These are phyloP conservation scores for Kuraishia floccosa DNA, from an alignment of 805 yeast species.

Conservation along the genomic window DNA sequence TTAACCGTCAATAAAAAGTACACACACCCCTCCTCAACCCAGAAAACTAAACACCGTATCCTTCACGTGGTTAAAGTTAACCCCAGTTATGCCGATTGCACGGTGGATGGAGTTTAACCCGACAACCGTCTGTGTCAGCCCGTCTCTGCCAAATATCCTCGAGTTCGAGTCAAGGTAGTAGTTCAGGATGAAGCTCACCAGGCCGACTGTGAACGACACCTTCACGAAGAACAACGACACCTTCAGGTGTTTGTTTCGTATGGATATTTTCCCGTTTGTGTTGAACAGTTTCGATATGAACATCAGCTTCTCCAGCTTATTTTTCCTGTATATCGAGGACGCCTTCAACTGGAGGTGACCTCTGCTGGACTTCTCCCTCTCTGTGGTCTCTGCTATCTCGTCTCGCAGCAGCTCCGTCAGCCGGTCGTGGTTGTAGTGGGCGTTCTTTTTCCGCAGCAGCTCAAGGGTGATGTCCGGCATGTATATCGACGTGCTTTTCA, in stretches of 20 bases:
- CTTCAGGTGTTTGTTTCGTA: background rate
- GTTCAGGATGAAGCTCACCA: conserved; percentile 1
- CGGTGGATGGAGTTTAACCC: too few species aligned
- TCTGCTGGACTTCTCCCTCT: background rate
- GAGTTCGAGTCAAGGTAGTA: conserved; percentile 2
- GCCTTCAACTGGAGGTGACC: background rate
- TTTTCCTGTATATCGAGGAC: background rate
- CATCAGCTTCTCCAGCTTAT: background rate
- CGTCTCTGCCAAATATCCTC: too few species aligned
- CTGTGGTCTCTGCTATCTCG: background rate
- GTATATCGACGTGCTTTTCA: background rate
- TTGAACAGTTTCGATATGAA: background rate
- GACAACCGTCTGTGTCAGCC: too few species aligned
- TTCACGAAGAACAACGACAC: conserved; percentile 1
- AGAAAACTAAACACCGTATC: too few species aligned
- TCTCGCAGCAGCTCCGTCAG: background rate
- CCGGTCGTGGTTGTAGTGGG: background rate
- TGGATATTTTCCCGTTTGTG: background rate
- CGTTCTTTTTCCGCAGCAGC: background rate
- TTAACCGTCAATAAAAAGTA: too few species aligned
- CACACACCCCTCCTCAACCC: too few species aligned
- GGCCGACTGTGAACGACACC: conserved; percentile 1
- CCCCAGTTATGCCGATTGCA: too few species aligned
- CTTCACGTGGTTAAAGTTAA: too few species aligned
- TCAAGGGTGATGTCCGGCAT: background rate